Base-by-base conservation (phyloP, 257 asterid species). In the Salvia hispanica region DNA sequence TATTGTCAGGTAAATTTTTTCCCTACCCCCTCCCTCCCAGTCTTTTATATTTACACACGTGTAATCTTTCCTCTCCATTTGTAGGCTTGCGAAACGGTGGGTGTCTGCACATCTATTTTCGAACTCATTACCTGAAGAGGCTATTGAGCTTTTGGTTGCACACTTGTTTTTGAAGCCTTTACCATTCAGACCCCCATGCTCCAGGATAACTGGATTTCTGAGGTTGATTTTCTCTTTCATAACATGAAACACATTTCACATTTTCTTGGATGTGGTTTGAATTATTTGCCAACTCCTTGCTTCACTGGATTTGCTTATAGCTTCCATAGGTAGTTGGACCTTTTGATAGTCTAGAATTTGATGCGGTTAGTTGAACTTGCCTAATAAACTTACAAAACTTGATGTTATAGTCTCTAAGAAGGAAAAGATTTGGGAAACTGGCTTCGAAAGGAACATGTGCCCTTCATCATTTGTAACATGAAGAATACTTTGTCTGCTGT, bases 1-100 rank as follows among this genome's bases (percentile, higher is more conserved):
- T 25, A 81, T 83, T 37, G 99, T 83, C 52, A 85, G 99, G 99
- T 91, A 78, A 74, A 86, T 64, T 62, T 40, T 72, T 46, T 18
- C 37, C 13, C 51, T 31, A 42, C 66, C 45, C 58, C 55, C 40
- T 18, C 15, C 69, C 43, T 2, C 54, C 39, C 55, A 50, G 15
- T 77, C 56, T 73, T 53, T 36, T 70, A 15, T 12, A 60, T 42
- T 6, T n/a, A 47, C 53, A 4, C 3, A 9, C 53, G 28, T 44
- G 10, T 9, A 5, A 34, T 14, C 46, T 68, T 45, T 57, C 28
- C 60, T 4, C 46, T 69, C 58, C 58, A 45, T 60, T 40, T 13
- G 74, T 58, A 72, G 99, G 90, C 91, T 94, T 80, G 97, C 96
- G 28, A 94, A 94, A 80, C 96, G 99, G 48, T 94, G 99, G 99